Conservation (phyloP, 108 stramenopile genomes). For the Nitzschia palea region DNA sequence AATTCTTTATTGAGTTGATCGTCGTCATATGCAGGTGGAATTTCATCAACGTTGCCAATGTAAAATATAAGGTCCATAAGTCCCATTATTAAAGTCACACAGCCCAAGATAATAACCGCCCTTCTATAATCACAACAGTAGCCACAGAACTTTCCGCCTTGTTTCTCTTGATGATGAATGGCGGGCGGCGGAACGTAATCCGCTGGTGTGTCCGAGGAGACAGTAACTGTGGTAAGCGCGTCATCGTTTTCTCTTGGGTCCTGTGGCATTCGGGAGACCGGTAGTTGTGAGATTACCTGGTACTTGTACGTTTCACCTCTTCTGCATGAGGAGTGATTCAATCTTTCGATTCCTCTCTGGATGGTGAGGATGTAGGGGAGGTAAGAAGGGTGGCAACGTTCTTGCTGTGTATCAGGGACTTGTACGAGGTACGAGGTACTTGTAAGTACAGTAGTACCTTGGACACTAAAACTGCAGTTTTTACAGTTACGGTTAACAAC, state of each 20-base stretch:
- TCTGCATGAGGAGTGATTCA: no score
- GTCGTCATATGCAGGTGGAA: background rate
- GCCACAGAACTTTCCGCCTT: background rate
- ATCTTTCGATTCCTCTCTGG: no score
- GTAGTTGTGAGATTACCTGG: no score
- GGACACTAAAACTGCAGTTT: no score
- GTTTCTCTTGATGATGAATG: background rate
- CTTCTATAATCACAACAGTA: constrained; percentile 7
- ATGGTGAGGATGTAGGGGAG: no score
- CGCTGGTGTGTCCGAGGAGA: background rate
- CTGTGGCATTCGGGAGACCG: no score
- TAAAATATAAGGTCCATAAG: background rate
- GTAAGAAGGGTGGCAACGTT: no score
- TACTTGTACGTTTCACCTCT: no score
- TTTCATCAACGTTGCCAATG: background rate
- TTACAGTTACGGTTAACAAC: no score
- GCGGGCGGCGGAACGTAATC: constrained; percentile 3
- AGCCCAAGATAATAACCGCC: background rate
- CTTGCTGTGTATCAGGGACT: no score
- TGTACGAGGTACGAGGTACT: no score
- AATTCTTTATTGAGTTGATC: constrained; percentile 1
- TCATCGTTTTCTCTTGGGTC: constrained; percentile 7
- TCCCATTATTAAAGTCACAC: background rate
- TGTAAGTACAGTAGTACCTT: no score
- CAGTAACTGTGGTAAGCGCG: background rate